These are phyloP conservation scores for Jimgerdemannia lactiflua DNA, from an alignment of 192 early-diverging fungal genomes.

Conservation along the genomic window DNA sequence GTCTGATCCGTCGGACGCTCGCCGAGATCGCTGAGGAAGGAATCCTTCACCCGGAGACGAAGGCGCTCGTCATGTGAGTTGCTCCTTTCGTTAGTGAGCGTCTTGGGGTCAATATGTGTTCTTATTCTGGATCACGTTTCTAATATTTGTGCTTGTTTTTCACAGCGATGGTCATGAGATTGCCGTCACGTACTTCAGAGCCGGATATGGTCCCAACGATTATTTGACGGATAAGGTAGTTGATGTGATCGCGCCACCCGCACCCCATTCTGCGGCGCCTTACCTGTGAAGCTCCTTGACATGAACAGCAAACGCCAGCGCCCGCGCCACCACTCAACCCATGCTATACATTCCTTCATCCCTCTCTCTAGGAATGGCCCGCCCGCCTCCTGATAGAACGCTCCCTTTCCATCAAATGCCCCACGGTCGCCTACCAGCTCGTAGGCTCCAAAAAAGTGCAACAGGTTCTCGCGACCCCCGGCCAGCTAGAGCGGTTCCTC, in stretches of 20 bases:
- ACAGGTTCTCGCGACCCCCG: conserved; percentile 82
- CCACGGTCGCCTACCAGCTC: conserved; percentile 87
- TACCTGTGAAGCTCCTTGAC: background rate
- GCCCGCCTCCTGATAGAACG: conserved; percentile 81
- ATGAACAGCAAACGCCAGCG: no score
- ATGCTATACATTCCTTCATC: background rate
- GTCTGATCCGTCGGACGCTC: conserved; percentile 60
- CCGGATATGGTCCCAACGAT: conserved; percentile 89
- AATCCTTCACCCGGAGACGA: conserved; percentile 50
- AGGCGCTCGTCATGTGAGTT: conserved; percentile 67
- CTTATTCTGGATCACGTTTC: no score
- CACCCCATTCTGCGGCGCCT: background rate
- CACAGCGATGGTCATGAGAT: conserved; percentile 71
- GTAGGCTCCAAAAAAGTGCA: conserved; percentile 97
- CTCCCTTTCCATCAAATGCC: conserved; percentile 84
- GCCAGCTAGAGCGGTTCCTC: conserved; percentile 77
- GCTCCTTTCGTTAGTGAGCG: no score
- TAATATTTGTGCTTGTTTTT: no score
- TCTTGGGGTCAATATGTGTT: no score
- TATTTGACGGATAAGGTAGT: conserved; percentile 74
- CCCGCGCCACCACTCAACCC: no score
- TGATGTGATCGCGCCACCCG: background rate
- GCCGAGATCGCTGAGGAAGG: conserved; percentile 66
- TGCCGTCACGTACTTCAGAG: conserved; percentile 86
- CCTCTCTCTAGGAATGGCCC: conserved; percentile 76